phyloP scores from a whole-genome alignment of 2,329 filamentous ascomycete species.

The Ambrosiella xylebori region DNA sequence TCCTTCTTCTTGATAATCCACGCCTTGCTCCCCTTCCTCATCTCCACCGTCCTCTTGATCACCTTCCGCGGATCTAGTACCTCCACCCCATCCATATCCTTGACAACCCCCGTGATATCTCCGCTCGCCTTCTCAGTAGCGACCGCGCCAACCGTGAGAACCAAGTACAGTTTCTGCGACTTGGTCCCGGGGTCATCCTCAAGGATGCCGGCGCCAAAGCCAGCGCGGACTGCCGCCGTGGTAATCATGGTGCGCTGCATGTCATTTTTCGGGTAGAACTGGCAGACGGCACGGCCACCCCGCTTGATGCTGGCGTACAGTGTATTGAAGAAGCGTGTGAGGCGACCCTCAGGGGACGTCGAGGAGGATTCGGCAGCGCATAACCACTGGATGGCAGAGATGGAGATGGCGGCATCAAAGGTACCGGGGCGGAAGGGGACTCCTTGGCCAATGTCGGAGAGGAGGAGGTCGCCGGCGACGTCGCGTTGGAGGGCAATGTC shows the following conservation, averaged over 20 bases:
- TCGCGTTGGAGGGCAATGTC: constrained; percentile 82
- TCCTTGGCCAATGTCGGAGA: constrained; percentile 90
- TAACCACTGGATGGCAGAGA: constrained; percentile 94
- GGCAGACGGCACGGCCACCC: constrained; percentile 80
- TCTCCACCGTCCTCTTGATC: constrained; percentile 24
- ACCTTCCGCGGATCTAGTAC: constrained; percentile 49
- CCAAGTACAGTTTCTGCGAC: constrained; percentile 89
- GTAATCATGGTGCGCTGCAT: constrained; percentile 84
- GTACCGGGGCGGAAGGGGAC: constrained; percentile 81
- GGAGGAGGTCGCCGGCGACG: constrained; percentile 80
- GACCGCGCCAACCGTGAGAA: constrained; percentile 66
- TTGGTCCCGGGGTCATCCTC: constrained; percentile 96
- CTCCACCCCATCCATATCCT: constrained; percentile 76
- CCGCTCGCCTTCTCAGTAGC: constrained; percentile 34
- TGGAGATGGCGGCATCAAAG: constrained; percentile 90
- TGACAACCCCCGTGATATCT: constrained; percentile 81
- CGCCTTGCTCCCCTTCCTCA: constrained; percentile 66
- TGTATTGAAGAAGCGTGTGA: constrained; percentile 81
- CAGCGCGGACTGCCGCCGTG: constrained; percentile 74
- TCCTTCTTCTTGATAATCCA: constrained; percentile 81
- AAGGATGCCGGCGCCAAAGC: constrained; percentile 84
- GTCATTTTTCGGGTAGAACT: constrained; percentile 97
- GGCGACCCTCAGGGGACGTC: constrained; percentile 58
- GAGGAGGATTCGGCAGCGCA: constrained; percentile 88
- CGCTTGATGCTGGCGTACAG: constrained; percentile 70